Conservation (phyloP, 2,329 filamentous ascomycete species). For the Lecanosticta acicola region DNA sequence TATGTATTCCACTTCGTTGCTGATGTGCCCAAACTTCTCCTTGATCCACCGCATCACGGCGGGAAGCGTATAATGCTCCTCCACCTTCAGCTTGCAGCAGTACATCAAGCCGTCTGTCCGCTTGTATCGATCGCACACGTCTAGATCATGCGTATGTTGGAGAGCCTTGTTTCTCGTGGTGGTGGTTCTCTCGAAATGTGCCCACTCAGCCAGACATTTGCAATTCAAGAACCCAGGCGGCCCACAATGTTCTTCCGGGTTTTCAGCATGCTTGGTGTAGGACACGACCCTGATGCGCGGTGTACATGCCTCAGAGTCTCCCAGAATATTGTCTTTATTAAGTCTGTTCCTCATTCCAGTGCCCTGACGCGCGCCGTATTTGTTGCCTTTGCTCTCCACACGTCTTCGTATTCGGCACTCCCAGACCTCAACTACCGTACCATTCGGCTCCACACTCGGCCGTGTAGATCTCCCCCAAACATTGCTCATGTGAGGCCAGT, state of each 20-base stretch:
- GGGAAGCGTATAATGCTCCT: constrained; percentile 19
- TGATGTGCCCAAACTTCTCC: constrained; percentile 14
- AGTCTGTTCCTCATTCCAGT: constrained; percentile 5
- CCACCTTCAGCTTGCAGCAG: constrained; percentile 19
- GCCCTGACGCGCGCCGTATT: not conserved
- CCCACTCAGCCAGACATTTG: constrained; percentile 24
- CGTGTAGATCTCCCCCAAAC: constrained; percentile 15
- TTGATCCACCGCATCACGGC: constrained; percentile 19
- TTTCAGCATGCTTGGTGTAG: constrained; percentile 20
- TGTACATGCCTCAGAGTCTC: constrained; percentile 11
- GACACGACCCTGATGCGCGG: constrained; percentile 17
- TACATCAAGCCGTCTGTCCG: constrained; percentile 20
- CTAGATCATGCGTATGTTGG: constrained; percentile 19
- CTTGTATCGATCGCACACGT: constrained; percentile 20
- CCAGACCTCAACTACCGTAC: constrained; percentile 17
- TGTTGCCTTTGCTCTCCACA: constrained; percentile 6
- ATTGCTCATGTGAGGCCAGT: constrained; percentile 25
- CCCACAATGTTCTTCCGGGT: constrained; percentile 5
- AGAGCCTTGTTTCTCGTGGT: constrained; percentile 2
- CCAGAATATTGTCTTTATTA: constrained; percentile 12
- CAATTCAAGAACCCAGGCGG: constrained; percentile 19
- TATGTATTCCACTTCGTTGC: constrained; percentile 15
- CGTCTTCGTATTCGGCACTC: constrained; percentile 19
- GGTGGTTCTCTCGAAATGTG: constrained; percentile 12
- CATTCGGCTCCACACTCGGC: constrained; percentile 10